A percentile compares a stretch with the other conserved stretches of the same genome.
phyloP scores from a whole-genome alignment of 306 rosid species.

The Fragaria ananassa region DNA sequence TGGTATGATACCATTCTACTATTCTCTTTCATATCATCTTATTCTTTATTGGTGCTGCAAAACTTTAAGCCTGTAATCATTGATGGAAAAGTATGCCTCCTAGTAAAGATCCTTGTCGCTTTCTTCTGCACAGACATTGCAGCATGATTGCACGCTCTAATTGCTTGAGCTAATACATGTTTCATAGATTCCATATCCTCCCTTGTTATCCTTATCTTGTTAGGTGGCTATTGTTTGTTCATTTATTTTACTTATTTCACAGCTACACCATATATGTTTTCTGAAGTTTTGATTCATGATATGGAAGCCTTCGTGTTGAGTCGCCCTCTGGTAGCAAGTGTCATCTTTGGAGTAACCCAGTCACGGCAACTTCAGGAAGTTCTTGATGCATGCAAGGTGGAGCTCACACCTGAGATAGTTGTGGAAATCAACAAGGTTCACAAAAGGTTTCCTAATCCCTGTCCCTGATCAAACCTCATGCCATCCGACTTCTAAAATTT shows the following conservation, averaged over 20 bases:
- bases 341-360: slow-evolving; percentile 76
- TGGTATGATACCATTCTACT: slow-evolving; percentile 43
- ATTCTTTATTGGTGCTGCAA: not conserved
- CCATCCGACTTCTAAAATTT: not conserved
- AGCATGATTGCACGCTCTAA: not conserved
- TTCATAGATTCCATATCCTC: not conserved
- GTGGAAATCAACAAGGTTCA: slow-evolving; percentile 66
- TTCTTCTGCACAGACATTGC: not conserved
- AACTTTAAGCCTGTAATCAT: not conserved
- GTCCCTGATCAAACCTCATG: slow-evolving; percentile 46
- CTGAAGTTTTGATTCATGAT: slow-evolving; percentile 5
- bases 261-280: not conserved
- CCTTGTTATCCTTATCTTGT: not conserved
- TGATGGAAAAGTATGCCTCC: not conserved
- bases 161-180: not conserved
- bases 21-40: not conserved
- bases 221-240: not conserved
- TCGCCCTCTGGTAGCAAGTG: slow-evolving; percentile 84
- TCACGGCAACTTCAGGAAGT: slow-evolving; percentile 73
- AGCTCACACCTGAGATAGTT: slow-evolving; percentile 54
- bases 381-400: slow-evolving; percentile 50
- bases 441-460: slow-evolving; percentile 73
- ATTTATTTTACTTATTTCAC: too few relatives aligned
- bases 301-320: slow-evolving; percentile 83
- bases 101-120: not conserved